These are phyloP conservation scores for Solanum boliviense DNA, from an alignment of 257 asterid species.

Conservation along the genomic window DNA sequence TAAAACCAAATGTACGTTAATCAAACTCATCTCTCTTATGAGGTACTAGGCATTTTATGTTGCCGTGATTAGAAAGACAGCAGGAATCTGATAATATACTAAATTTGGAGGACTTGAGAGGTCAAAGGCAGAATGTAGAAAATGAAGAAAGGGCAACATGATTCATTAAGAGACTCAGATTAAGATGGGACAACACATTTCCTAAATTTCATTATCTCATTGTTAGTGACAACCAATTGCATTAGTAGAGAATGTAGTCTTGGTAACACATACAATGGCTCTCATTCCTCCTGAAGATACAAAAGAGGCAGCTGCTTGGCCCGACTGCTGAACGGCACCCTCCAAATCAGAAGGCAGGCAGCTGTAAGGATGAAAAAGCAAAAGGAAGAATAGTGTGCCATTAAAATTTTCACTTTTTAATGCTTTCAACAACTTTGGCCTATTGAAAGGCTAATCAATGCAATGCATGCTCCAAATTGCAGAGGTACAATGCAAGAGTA, in stretches of 20 bases:
- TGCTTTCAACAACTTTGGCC: neutral
- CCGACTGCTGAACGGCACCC: conserved; percentile 90
- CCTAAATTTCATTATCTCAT: neutral
- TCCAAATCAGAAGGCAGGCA: conserved; percentile 90
- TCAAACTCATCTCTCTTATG: neutral
- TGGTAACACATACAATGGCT: conserved; percentile 54
- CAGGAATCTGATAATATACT: neutral
- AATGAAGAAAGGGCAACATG: neutral
- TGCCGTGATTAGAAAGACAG: neutral
- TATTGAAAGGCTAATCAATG: neutral
- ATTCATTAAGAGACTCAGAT: neutral
- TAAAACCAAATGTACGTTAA: neutral
- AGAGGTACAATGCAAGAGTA: neutral
- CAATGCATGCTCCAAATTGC: neutral
- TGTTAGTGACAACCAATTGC: neutral
- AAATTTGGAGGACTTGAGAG: neutral
- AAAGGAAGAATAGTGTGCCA: neutral
- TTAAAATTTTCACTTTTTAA: neutral
- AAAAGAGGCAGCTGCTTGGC: conserved; percentile 75
- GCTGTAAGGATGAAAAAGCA: conserved; percentile 35
- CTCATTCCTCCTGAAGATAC: conserved; percentile 80
- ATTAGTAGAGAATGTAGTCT: neutral
- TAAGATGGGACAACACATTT: neutral
- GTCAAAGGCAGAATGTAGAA: neutral
- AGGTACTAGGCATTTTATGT: neutral